Evolutionary conservation across 108 stramenopile species (phyloP).

Genomic region (Cyclotella distinguenda): DNA sequence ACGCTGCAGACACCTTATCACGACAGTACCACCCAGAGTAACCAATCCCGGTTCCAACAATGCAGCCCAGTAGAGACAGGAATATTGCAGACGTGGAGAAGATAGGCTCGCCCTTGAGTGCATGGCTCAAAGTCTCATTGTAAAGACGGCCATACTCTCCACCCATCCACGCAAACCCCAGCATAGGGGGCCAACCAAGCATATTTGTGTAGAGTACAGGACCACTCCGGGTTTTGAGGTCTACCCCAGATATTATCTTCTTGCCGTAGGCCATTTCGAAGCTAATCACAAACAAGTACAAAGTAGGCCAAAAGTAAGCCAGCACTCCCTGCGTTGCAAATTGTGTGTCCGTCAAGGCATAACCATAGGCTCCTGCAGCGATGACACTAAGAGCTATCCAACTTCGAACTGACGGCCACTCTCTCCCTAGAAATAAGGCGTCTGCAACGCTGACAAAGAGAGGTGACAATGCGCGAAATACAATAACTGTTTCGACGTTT

Average conservation of each 20-base stretch:
- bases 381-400: conserved; percentile 62
- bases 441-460: conserved; percentile 80
- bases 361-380: conserved; percentile 75
- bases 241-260: conserved; percentile 72
- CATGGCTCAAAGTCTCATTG: conserved; percentile 23
- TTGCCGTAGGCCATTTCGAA: conserved; percentile 93
- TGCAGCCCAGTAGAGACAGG: conserved; percentile 63
- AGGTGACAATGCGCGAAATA: conserved; percentile 85
- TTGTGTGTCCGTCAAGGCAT: conserved; percentile 71
- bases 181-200: conserved; percentile 80
- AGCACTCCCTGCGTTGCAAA: conserved; percentile 52
- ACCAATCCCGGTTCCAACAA: conserved; percentile 87
- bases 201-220: conserved; percentile 91
- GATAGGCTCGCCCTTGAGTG: conserved; percentile 13
- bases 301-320: conserved; percentile 77
- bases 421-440: conserved; percentile 80
- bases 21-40: conserved; percentile 90
- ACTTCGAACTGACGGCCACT: conserved; percentile 73
- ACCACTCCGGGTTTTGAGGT: conserved; percentile 77
- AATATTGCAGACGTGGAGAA: conserved; percentile 45
- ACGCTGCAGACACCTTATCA: conserved; percentile 73
- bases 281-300: conserved; percentile 70
- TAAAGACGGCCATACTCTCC: conserved; percentile 61
- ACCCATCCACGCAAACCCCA: conserved; percentile 69
- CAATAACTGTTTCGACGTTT: conserved; percentile 95